These are phyloP conservation scores for Raphanus hybrid DNA, from an alignment of 441 rosid species.

Conservation along the genomic window DNA sequence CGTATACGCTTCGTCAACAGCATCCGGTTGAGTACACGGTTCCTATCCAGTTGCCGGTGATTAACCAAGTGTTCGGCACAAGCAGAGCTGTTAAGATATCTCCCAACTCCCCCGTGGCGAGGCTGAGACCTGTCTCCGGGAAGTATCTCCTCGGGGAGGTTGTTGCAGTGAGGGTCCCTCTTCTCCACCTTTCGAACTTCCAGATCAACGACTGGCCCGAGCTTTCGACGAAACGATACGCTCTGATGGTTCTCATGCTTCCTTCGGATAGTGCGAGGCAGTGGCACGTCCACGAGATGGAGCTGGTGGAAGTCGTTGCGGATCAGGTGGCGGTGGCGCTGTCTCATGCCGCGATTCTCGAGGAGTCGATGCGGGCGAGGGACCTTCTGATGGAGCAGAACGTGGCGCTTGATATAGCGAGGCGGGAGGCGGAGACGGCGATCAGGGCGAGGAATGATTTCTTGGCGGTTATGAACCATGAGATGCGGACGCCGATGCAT, in stretches of 20 bases:
- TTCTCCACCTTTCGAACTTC: slow-evolving; percentile 92
- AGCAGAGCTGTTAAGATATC: slow-evolving; percentile 83
- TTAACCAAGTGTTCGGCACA: slow-evolving; percentile 82
- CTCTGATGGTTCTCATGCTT: slow-evolving; percentile 97
- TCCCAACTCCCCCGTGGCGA: slow-evolving; percentile 88
- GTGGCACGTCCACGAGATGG: slow-evolving; percentile 97
- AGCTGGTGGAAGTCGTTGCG: slow-evolving; percentile 99
- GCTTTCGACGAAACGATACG: slow-evolving; percentile 93
- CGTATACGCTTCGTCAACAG: slow-evolving; percentile 90
- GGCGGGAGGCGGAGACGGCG: slow-evolving; percentile 96
- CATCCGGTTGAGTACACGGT: slow-evolving; percentile 91
- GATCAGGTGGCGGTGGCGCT: slow-evolving; percentile 99
- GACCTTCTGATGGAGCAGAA: slow-evolving; percentile 97
- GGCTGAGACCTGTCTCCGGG: slow-evolving; percentile 81
- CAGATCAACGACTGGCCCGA: slow-evolving; percentile 99
- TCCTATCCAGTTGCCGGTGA: slow-evolving; percentile 94
- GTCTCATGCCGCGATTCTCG: slow-evolving; percentile 96
- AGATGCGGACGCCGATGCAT: slow-evolving; percentile 99
- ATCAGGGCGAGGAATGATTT: slow-evolving; percentile 97
- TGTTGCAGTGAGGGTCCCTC: slow-evolving; percentile 97
- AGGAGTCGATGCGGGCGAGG: slow-evolving; percentile 99
- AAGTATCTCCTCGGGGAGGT: slow-evolving; percentile 88
- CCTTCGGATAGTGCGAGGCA: slow-evolving; percentile 98
- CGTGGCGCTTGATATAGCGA: slow-evolving; percentile 90
- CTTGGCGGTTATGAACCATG: slow-evolving; percentile 99